Conservation (phyloP, 306 rosid species). For the Cucurbita argyrosperma region DNA sequence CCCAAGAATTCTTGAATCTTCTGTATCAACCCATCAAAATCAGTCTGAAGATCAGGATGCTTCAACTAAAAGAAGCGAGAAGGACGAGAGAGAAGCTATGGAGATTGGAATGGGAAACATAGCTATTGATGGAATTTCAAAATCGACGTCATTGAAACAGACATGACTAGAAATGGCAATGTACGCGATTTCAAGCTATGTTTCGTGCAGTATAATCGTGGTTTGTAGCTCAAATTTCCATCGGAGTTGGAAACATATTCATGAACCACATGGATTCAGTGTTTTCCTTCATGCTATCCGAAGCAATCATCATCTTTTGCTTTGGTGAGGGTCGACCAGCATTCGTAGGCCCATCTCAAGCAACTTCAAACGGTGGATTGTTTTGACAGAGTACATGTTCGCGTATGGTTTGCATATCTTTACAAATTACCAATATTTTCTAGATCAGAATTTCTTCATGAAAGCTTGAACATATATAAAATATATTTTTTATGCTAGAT, state of each 20-base stretch:
- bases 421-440: not conserved
- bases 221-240: not conserved
- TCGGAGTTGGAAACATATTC: not conserved
- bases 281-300: too few species aligned
- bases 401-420: not conserved
- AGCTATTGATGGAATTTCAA: slow-evolving; percentile 15
- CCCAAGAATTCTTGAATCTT: slow-evolving; percentile 32
- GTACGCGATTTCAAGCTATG: not conserved
- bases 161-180: not conserved
- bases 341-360: not conserved
- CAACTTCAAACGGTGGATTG: not conserved
- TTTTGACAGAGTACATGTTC: not conserved
- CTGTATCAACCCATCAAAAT: not conserved
- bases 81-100: slow-evolving; percentile 13
- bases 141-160: not conserved
- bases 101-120: slow-evolving; percentile 16
- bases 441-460: not conserved
- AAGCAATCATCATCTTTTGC: not conserved
- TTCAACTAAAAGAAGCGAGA: slow-evolving; percentile 10
- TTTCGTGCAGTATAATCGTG: not conserved
- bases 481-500: not conserved
- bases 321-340: not conserved
- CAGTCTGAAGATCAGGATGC: not conserved
- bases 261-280: not conserved
- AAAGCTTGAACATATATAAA: not conserved